phyloP scores from a whole-genome alignment of 108 stramenopile species.

The Cyclotella baltica region DNA sequence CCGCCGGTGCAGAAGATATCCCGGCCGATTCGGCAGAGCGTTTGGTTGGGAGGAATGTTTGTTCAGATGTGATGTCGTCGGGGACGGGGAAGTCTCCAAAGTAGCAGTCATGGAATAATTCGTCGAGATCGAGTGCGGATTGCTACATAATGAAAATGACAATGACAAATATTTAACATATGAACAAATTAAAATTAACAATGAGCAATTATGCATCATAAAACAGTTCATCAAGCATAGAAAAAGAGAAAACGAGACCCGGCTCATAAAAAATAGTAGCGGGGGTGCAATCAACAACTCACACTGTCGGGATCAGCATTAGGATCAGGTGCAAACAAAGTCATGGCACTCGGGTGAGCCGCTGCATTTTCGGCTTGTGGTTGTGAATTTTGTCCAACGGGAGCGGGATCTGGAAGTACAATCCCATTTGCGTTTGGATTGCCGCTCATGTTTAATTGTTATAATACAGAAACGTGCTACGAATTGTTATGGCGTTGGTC shows the following conservation, averaged over 20 bases:
- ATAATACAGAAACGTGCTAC: no score
- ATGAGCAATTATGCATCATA: no score
- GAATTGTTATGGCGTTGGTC: no score
- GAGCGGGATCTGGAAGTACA: not conserved
- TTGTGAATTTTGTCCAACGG: not conserved
- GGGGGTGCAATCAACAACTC: slow-evolving; percentile 21
- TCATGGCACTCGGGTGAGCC: slow-evolving; percentile 47
- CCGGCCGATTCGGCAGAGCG: slow-evolving; percentile 59
- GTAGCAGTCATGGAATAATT: slow-evolving; percentile 89
- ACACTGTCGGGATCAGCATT: slow-evolving; percentile 43
- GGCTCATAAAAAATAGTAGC: no score
- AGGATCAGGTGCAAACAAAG: slow-evolving; percentile 50
- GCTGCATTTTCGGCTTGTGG: not conserved
- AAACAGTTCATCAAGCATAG: no score
- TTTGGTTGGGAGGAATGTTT: slow-evolving; percentile 38
- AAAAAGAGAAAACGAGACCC: no score
- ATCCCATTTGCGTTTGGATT: not conserved
- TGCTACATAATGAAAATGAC: slow-evolving; percentile 8
- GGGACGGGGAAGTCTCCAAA: slow-evolving; percentile 75
- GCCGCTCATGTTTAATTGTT: not conserved
- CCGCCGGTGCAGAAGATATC: not conserved
- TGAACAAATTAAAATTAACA: not conserved
- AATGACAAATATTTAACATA: not conserved
- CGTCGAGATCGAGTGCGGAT: slow-evolving; percentile 78
- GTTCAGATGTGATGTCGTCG: slow-evolving; percentile 42